Conservation (phyloP, 116 monocot genomes). For the Zostera marina region DNA sequence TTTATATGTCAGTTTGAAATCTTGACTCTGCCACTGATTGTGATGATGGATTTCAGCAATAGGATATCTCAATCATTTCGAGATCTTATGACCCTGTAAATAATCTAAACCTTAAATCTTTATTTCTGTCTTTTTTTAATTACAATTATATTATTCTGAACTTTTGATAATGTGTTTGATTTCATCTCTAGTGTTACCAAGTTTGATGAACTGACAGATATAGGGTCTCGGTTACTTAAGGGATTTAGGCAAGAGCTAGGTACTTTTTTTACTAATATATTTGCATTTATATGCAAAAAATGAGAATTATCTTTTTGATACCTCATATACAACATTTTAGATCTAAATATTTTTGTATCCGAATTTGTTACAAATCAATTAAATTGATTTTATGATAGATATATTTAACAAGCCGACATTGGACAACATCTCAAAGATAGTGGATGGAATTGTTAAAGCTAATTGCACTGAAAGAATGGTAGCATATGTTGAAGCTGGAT, state of each 20-base stretch:
- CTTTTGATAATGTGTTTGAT: neutral
- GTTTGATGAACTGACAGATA: slow-evolving; percentile 29
- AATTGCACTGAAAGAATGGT: slow-evolving; percentile 41
- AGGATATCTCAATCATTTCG: neutral
- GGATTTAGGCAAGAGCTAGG: slow-evolving; percentile 33
- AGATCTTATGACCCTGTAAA: neutral
- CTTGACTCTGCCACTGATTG: too few relatives aligned
- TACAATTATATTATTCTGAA: neutral
- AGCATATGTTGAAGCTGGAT: slow-evolving; percentile 45
- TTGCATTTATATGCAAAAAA: neutral
- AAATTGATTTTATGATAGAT: slow-evolving; percentile 13
- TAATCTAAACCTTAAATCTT: neutral
- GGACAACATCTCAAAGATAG: slow-evolving; percentile 15
- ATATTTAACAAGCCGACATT: slow-evolving; percentile 37
- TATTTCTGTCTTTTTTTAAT: too few relatives aligned
- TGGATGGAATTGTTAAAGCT: slow-evolving; percentile 22
- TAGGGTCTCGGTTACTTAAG: slow-evolving; percentile 17
- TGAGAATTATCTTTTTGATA: neutral
- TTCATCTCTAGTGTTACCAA: slow-evolving; percentile 21
- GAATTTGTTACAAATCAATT: neutral
- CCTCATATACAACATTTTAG: neutral
- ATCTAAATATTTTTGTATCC: neutral
- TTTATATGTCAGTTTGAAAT: too few relatives aligned
- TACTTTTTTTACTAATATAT: slow-evolving; percentile 2
- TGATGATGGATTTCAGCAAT: neutral